phyloP scores from a whole-genome alignment of 1,284 basidiomycete genomes.

The Marasmius fiardii region DNA sequence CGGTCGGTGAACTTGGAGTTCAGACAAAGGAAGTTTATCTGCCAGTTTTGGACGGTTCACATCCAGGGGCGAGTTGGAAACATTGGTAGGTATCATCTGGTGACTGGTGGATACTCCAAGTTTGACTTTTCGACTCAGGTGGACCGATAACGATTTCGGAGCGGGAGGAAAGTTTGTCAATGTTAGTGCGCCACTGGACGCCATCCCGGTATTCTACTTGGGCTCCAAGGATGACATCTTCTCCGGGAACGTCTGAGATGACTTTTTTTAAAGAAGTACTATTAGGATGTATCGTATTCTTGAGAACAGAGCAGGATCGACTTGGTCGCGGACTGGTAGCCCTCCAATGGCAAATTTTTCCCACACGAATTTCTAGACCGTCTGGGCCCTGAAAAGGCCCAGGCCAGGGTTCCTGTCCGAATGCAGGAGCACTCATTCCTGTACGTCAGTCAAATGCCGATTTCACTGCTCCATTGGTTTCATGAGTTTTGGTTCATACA shows the following conservation, averaged over 20 bases:
- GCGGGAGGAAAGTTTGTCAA: conserved; percentile 28
- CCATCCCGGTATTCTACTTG: conserved; percentile 38
- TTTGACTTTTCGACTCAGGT: conserved; percentile 23
- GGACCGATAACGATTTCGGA: conserved; percentile 32
- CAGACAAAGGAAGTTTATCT: conserved; percentile 33
- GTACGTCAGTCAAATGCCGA: no score
- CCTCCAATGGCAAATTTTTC: no score
- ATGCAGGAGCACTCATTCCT: no score
- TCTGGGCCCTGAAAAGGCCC: no score
- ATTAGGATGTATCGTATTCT: no score
- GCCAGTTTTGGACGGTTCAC: conserved; percentile 24
- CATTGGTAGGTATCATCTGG: conserved; percentile 28
- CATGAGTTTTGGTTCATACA: no score
- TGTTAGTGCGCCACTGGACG: conserved; percentile 30
- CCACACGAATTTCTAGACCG: no score
- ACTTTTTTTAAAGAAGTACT: no score
- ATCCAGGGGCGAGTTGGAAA: conserved; percentile 26
- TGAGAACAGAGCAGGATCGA: no score
- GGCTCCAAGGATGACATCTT: conserved; percentile 31
- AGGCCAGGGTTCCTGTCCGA: no score
- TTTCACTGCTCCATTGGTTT: no score
- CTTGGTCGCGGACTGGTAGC: no score
- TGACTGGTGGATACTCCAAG: not conserved
- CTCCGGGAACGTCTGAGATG: conserved; percentile 23
- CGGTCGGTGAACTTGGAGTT: conserved; percentile 29